A percentile compares a stretch with the other conserved stretches of the same genome.
Conservation (phyloP, 257 asterid species). For the Agastache rugosa region DNA sequence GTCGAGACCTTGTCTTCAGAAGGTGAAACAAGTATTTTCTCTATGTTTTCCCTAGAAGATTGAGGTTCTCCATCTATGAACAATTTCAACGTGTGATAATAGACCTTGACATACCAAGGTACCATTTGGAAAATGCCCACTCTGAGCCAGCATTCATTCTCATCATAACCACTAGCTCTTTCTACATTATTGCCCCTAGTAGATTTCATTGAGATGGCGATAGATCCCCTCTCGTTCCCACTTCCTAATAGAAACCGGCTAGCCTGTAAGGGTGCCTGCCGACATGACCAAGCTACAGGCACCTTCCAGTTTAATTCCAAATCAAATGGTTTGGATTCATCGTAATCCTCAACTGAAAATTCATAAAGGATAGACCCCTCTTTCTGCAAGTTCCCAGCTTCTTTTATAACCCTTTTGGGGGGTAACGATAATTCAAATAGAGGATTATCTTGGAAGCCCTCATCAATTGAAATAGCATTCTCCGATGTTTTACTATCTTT, state of each 20-base stretch:
- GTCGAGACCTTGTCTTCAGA: conserved; percentile 97
- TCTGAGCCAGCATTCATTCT: conserved; percentile 56
- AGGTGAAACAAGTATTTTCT: conserved; percentile 73
- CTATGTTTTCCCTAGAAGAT: conserved; percentile 55
- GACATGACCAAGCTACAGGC: conserved; percentile 79
- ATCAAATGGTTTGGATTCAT: conserved; percentile 70
- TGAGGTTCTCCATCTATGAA: conserved; percentile 73
- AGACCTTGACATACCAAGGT: conserved; percentile 98
- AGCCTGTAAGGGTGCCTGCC: conserved; percentile 78
- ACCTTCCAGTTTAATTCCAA: conserved; percentile 83
- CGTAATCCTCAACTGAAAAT: conserved; percentile 60
- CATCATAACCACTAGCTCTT: conserved; percentile 40
- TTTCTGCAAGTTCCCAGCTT: conserved; percentile 43
- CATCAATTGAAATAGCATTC: conserved; percentile 39
- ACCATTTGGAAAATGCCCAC: conserved; percentile 90
- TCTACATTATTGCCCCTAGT: conserved; percentile 43
- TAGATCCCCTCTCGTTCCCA: conserved; percentile 96
- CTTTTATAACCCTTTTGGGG: conserved; percentile 73
- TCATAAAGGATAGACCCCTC: conserved; percentile 64
- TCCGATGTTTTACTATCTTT: conserved; percentile 36
- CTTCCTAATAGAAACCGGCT: conserved; percentile 92
- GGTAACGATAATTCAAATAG: conserved; percentile 65
- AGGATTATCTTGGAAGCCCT: conserved; percentile 46
- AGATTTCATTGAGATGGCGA: conserved; percentile 83
- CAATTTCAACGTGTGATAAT: conserved; percentile 76